Conservation (phyloP, 352 stramenopile species). For the Phytopythium boreale region DNA sequence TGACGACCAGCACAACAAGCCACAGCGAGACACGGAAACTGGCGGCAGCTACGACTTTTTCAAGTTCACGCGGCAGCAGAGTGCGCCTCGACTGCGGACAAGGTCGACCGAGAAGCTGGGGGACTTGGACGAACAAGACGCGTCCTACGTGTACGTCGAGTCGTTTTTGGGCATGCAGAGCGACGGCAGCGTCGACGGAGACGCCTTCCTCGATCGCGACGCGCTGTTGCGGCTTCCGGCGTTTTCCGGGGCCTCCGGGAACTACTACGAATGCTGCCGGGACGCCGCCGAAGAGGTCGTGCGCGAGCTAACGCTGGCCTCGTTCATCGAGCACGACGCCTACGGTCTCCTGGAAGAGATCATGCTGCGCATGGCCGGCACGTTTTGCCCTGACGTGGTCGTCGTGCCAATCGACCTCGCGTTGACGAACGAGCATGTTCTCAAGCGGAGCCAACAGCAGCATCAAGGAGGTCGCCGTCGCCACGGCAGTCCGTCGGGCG, state of each 20-base stretch:
- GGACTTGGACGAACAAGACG: slow-evolving; percentile 43
- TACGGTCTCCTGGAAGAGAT: slow-evolving; percentile 64
- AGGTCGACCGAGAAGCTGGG: slow-evolving; percentile 24
- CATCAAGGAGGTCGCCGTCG: neutral
- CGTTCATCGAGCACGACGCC: slow-evolving; percentile 65
- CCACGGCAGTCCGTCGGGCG: slow-evolving; percentile 3
- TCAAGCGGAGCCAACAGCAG: neutral
- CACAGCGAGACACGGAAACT: neutral
- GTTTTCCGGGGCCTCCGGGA: slow-evolving; percentile 35
- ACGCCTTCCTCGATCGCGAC: slow-evolving; percentile 37
- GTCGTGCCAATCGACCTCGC: neutral
- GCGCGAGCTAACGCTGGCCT: slow-evolving; percentile 33
- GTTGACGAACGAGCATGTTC: neutral
- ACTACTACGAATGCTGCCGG: slow-evolving; percentile 64
- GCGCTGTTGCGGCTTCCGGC: slow-evolving; percentile 39
- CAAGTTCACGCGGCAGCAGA: neutral
- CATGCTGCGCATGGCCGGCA: slow-evolving; percentile 73
- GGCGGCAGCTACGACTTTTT: neutral
- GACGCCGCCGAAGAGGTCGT: slow-evolving; percentile 55
- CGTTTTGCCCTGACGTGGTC: slow-evolving; percentile 47
- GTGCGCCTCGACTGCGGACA: neutral
- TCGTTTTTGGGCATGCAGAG: slow-evolving; percentile 54
- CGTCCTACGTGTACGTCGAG: slow-evolving; percentile 72
- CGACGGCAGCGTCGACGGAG: slow-evolving; percentile 13
- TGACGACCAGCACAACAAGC: neutral